Percentiles rank a stretch among this genome's conserved stretches.
Evolutionary conservation across 345 rosid species (phyloP).

Genomic region (Kandelia obovata): DNA sequence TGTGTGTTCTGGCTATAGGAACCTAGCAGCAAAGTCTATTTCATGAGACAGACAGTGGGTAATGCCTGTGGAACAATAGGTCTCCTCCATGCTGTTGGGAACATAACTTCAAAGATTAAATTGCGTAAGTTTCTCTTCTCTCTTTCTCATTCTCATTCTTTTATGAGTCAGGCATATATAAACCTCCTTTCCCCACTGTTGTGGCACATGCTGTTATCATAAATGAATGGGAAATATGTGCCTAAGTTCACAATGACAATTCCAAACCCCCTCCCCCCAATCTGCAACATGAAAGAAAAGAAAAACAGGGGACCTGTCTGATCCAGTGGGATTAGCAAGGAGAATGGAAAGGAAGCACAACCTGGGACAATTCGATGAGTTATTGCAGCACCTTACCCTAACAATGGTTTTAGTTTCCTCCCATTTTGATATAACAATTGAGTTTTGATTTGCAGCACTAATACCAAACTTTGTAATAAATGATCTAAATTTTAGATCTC

Average conservation of each 20-base stretch:
- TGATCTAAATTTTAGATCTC: too few relatives aligned
- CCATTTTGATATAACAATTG: not conserved
- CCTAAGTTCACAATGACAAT: too few relatives aligned
- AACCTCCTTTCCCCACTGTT: not conserved
- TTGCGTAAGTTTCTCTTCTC: conserved; percentile 48
- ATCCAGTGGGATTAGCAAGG: too few relatives aligned
- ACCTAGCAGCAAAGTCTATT: conserved; percentile 61
- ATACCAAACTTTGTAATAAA: not conserved
- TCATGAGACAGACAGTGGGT: conserved; percentile 95
- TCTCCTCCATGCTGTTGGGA: conserved; percentile 92
- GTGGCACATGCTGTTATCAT: too few relatives aligned
- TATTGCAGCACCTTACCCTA: not conserved
- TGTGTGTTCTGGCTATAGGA: conserved; percentile 42
- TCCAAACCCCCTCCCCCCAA: too few relatives aligned
- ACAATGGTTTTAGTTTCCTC: not conserved
- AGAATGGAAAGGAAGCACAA: not conserved
- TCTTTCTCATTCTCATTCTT: not conserved
- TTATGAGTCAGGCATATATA: not conserved
- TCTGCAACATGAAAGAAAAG: too few relatives aligned
- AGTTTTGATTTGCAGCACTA: not conserved
- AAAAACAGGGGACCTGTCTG: too few relatives aligned
- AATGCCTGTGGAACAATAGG: conserved; percentile 99
- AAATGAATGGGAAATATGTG: too few relatives aligned
- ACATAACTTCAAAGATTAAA: conserved; percentile 66
- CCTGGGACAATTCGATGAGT: not conserved